These are phyloP conservation scores for Neckera pumila DNA, from an alignment of 225 moss, liverwort and hornwort species.

Conservation along the genomic window DNA sequence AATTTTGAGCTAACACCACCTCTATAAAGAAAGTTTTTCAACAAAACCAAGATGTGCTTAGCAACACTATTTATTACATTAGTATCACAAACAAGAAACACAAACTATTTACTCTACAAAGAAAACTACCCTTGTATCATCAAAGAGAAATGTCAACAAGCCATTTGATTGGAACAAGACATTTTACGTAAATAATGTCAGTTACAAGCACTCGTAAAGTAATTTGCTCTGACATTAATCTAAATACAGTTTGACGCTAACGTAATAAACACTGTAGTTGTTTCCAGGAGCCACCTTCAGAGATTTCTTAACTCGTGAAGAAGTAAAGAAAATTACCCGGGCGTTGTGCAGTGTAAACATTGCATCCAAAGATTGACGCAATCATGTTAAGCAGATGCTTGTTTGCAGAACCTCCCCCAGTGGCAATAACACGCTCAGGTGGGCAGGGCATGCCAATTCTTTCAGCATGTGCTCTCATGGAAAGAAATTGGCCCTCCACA, in stretches of 20 bases:
- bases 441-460: conserved; percentile 81
- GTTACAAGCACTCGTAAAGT: neutral
- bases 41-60: neutral
- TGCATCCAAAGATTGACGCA: conserved; percentile 69
- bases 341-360: conserved; percentile 67
- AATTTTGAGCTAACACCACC: neutral
- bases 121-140: neutral
- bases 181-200: neutral
- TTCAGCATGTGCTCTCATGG: conserved; percentile 81
- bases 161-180: neutral
- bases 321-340: conserved; percentile 33
- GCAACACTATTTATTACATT: neutral
- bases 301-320: neutral
- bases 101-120: neutral
- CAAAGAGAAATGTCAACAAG: neutral
- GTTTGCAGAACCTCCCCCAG: conserved; percentile 90
- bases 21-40: neutral
- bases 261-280: neutral
- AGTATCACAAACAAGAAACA: neutral
- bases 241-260: neutral
- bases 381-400: conserved; percentile 50
- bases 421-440: conserved; percentile 81
- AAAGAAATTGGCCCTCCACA: conserved; percentile 86
- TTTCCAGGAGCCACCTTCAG: neutral
- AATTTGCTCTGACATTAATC: neutral